phyloP scores from a whole-genome alignment of 208 protist species.

The Crithidia expoeki region DNA sequence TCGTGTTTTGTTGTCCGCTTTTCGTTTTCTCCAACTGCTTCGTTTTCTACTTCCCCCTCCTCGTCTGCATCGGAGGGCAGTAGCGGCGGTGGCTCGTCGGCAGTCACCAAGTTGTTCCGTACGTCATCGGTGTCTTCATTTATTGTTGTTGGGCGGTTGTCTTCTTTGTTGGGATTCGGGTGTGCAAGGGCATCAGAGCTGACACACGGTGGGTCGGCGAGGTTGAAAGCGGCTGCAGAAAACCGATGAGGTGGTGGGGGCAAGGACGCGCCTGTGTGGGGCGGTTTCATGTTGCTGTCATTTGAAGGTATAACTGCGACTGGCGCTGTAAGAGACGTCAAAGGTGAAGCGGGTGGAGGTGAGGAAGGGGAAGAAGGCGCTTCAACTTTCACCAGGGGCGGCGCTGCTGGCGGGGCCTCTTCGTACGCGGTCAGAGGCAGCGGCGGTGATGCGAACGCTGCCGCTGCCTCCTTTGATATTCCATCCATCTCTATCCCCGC shows the following conservation, averaged over 20 bases:
- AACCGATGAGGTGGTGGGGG: neutral
- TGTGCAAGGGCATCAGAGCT: too few species aligned
- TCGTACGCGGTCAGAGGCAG: slow-evolving; percentile 14
- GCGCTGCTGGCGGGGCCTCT: neutral
- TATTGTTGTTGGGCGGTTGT: neutral
- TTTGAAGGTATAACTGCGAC: neutral
- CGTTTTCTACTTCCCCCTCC: neutral
- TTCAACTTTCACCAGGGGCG: neutral
- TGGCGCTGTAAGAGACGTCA: neutral
- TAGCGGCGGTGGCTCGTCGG: slow-evolving; percentile 28
- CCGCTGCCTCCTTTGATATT: neutral
- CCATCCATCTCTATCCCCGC: neutral
- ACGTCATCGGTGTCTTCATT: neutral
- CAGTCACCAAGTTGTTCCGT: slow-evolving; percentile 1
- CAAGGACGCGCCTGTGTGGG: neutral
- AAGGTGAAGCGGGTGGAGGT: neutral
- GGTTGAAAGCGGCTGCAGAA: slow-evolving; percentile 4
- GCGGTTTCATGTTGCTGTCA: neutral
- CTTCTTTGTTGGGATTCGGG: too few species aligned
- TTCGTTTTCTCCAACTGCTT: neutral
- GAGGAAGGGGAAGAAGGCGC: neutral
- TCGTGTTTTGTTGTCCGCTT: neutral
- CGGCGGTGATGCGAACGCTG: slow-evolving; percentile 6
- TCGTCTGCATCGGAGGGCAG: slow-evolving; percentile 12
- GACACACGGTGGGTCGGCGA: slow-evolving; percentile 20